Evolutionary conservation across 202 grass and related monocot genomes (phyloP), one percentile per base, ranked within the genome.

Genomic region (Schoenoplectus tabernaemontani): DNA sequence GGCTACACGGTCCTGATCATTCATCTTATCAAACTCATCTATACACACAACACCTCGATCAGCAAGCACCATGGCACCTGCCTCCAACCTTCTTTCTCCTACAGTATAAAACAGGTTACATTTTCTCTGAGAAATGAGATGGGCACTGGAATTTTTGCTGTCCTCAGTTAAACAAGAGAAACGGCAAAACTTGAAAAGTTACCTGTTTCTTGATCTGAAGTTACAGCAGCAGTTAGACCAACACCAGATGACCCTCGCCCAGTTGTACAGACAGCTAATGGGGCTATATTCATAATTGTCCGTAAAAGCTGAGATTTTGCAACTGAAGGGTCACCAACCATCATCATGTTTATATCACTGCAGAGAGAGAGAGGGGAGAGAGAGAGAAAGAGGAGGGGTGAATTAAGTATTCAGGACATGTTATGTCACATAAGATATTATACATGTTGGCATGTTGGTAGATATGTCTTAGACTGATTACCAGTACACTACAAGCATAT

Each of bases 261-360:
- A 56, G 91, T 95, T 42, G 96, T 98, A 77, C 89, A 98, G 37
- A 98, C 95, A 71, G 96, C 96, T 23, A 98, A 82, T 41, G 96
- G 95, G 32, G 89, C 83, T 83, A 98, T 98, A 66, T 95, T 98
- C 89, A 98, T 98, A 13, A 98, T 83, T 76, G 85, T 91, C 87
- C 96, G 88, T 81, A 98, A 82, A 36, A 98, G 91, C 83, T 95
- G 96, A 38, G 96, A 98, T 80, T 98, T 98, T 30, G 96, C 96
- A 83, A 98, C 95, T 20, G 91, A 98, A 84, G 96, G 91, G 87
- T 98, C 91, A 76, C 96, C 96, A 30, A 95, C 96, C 91, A 98
- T 98, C 96, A 98, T 98, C 96, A 98, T 98, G 79, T 98, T 98
- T 89, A 98, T 89, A 87, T 98, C 96, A 78, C 96, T 98, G 81